Evolutionary conservation across 2,329 filamentous ascomycete genomes (phyloP), one percentile per base, ranked within the genome.

Genomic region (Conoideocrella luteorostrata): DNA sequence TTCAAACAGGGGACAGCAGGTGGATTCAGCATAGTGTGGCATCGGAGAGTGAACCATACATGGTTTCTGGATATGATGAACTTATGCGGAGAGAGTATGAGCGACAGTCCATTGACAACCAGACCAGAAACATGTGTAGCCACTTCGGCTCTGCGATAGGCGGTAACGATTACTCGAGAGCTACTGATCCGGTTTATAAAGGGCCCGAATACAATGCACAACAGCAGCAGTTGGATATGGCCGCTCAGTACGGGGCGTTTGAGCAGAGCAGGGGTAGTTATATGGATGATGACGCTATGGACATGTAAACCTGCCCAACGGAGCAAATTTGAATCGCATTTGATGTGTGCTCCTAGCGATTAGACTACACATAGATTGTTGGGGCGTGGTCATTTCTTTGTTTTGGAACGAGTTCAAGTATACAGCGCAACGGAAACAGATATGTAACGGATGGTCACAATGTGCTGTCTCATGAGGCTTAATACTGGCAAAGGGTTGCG

Each of bases 11-110:
- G 7, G 73, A 80, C 47, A 71, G 77, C 21, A 69, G 70, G 41
- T 82, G 78, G 77, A 54, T 68, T 22, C 58, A 59, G 22, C 59
- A 54, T 35, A 44, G 52, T 17, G 24, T 17, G 23, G 65, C 56
- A 50, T 62, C 36, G 4, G 72, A 77, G 48, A 79, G 77, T 30
- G 88, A 94, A 63, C 88, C 88, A 1, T 95, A 95, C 64, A 94
- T 95, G 77, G 63, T 78, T 38, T 83, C 80, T 6, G 89, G 89
- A 12, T 95, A 95, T 59, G 84, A 88, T 55, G 71, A 78, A 56
- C 66, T 86, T 45, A 79, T 83, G 46, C 71, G 72, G 46, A 72
- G 78, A 43, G 82, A 86, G 56, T 79, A 82, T 49, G 75, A 84
- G 53, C 58, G 56, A 28, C 51, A 62, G 35, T 50, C 52, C 32